Evolutionary conservation across 768 basidiomycete genomes (phyloP).

Genomic region (Chalciporus sphaerocephalus): DNA sequence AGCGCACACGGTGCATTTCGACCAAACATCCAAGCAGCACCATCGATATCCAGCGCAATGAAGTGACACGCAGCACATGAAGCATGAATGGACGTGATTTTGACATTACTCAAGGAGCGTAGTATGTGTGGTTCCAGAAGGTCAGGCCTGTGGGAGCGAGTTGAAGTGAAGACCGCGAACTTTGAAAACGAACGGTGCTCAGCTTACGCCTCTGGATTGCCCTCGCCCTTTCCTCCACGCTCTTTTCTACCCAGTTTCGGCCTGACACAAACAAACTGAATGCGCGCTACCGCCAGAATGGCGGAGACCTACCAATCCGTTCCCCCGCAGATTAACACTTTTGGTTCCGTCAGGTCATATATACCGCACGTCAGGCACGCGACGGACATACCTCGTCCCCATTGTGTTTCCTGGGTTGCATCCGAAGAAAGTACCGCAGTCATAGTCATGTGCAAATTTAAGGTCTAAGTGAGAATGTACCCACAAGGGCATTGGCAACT

Average conservation of each 20-base stretch:
- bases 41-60: constrained; percentile 67
- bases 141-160: constrained; percentile 61
- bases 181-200: background rate
- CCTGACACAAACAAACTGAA: constrained; percentile 40
- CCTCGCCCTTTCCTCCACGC: constrained; percentile 44
- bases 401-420: constrained; percentile 33
- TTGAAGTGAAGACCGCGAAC: constrained; percentile 3
- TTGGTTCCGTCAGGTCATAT: constrained; percentile 13
- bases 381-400: constrained; percentile 39
- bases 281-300: background rate
- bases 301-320: constrained; percentile 66
- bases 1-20: constrained; percentile 70
- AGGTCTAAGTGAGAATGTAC: constrained; percentile 18
- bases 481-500: constrained; percentile 12
- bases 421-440: constrained; percentile 23
- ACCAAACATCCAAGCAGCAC: constrained; percentile 87
- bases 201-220: constrained; percentile 37
- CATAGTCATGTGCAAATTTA: constrained; percentile 29
- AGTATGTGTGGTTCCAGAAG: constrained; percentile 85
- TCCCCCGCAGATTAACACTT: constrained; percentile 83
- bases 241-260: constrained; percentile 75
- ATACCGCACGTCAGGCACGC: constrained; percentile 8
- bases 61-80: constrained; percentile 76
- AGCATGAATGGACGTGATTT: constrained; percentile 65
- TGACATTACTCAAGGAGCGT: constrained; percentile 80